Conservation (phyloP, 2,329 filamentous ascomycete species). For the Corniculantispora saksenae region DNA sequence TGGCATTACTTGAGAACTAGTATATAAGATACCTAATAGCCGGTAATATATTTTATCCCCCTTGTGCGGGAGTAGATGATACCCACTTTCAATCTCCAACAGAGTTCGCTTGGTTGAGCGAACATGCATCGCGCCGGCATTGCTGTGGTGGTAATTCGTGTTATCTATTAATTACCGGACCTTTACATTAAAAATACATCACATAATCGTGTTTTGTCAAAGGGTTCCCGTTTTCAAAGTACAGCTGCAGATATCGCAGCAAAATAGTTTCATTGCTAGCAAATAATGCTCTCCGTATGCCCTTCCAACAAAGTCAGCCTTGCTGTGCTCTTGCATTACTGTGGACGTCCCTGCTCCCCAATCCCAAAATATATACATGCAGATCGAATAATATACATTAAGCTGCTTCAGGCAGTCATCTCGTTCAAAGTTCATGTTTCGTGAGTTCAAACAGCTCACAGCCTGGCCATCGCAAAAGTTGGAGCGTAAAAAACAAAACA, state of each 20-base stretch:
- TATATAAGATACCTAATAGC: too few species aligned
- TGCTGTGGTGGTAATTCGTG: too few species aligned
- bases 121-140: too few species aligned
- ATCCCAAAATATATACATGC: conserved; percentile 6
- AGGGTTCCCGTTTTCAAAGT: background rate
- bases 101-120: too few species aligned
- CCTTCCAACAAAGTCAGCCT: background rate
- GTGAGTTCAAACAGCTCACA: background rate
- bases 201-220: background rate
- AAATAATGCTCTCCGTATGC: background rate
- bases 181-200: too few species aligned
- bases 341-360: background rate
- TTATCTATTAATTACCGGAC: too few species aligned
- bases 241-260: background rate
- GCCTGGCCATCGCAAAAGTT: background rate
- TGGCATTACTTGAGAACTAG: too few species aligned
- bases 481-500: background rate
- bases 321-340: background rate
- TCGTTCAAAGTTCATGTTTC: background rate
- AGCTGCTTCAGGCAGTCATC: background rate
- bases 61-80: too few species aligned
- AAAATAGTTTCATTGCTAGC: background rate
- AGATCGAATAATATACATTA: conserved; percentile 5
- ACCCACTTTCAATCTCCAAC: too few species aligned
- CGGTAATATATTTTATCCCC: too few species aligned